Evolutionary conservation across 331 rosid species (phyloP), one percentile per base, ranked within the genome.

Genomic region (Arachis monticola): DNA sequence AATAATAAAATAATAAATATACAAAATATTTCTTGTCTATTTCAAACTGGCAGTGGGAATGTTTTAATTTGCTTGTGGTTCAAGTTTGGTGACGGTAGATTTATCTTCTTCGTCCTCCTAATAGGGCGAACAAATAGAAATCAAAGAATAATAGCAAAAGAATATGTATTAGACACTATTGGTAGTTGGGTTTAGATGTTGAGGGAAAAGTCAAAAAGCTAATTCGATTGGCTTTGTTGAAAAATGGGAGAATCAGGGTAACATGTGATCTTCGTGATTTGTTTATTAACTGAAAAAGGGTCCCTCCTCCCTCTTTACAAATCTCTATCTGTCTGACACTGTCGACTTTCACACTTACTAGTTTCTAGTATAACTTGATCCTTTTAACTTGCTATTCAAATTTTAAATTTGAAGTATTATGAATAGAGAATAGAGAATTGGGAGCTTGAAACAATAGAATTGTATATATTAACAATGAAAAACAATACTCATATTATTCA

Each of bases 241-340:
- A 66, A 44, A 76, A 68, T 32, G 30, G 10, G 12, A 58, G 63
- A 10, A 66, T 5, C 64, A 11, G 41, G 10, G 81, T 8, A 51
- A 63, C 79, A 77, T 32, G 74, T 73, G 77, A 57, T 63, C 60
- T 68, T 27, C 51, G 56, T 67, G 73, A 38, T 63, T 55, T 62
- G 72, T 32, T 67, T 58, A 30, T n/a, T 70, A 69, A 77, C 72
- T 35, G 77, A 55, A 75, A 57, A 62, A 59, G 50, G 81, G 81
- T 27, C 60, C 67, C 63, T 60, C 32, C 8, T 14, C 46, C 30
- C 5, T 69, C 38, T 1, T 50, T 53, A 41, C 12, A 32, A 51
- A 52, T 35, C 31, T 51, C 31, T 51, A 52, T 60, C 30, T 27
- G 47, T 47, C 69, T 55, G 12, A 56, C 50, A 60, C 7, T 9